These are phyloP conservation scores for Babesia ovata DNA, from an alignment of 169 alveolate genomes.

Conservation along the genomic window DNA sequence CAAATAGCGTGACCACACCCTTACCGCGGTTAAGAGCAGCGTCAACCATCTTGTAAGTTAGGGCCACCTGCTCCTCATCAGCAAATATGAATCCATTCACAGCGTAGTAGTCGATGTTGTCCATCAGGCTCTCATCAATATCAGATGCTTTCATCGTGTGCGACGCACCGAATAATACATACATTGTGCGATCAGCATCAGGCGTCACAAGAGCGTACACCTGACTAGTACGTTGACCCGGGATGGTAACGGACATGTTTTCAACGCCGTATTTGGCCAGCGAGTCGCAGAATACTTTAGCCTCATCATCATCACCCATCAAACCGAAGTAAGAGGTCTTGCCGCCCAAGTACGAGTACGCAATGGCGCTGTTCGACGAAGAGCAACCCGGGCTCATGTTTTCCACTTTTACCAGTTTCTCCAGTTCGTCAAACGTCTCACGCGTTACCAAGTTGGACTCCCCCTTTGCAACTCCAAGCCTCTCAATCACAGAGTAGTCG, in stretches of 20 bases:
- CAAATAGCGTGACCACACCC: constrained; percentile 17
- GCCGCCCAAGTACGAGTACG: constrained; percentile 27
- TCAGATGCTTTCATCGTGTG: constrained; percentile 3
- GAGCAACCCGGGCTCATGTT: constrained; percentile 15
- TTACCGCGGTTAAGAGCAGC: constrained; percentile 32
- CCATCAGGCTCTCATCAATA: not conserved
- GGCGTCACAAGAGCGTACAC: constrained; percentile 24
- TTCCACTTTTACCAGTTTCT: constrained; percentile 2
- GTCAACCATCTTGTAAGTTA: constrained; percentile 24
- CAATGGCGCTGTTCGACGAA: constrained; percentile 5
- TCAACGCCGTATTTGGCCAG: constrained; percentile 1
- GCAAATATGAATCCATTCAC: constrained; percentile 34
- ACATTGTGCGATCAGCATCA: constrained; percentile 39
- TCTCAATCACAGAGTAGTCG: constrained; percentile 7
- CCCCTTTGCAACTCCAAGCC: constrained; percentile 9
- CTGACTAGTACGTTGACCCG: constrained; percentile 7
- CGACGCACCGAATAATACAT: constrained; percentile 22
- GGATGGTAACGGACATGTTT: not conserved
- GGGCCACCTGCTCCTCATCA: not conserved
- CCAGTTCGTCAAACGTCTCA: constrained; percentile 1
- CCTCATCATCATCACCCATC: constrained; percentile 14
- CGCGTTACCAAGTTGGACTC: constrained; percentile 16
- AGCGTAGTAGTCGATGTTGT: constrained; percentile 19
- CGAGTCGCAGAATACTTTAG: not conserved
- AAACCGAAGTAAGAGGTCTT: constrained; percentile 8